Base-by-base conservation (phyloP, 495 filamentous ascomycete genomes). In the Xylaria grammica region DNA sequence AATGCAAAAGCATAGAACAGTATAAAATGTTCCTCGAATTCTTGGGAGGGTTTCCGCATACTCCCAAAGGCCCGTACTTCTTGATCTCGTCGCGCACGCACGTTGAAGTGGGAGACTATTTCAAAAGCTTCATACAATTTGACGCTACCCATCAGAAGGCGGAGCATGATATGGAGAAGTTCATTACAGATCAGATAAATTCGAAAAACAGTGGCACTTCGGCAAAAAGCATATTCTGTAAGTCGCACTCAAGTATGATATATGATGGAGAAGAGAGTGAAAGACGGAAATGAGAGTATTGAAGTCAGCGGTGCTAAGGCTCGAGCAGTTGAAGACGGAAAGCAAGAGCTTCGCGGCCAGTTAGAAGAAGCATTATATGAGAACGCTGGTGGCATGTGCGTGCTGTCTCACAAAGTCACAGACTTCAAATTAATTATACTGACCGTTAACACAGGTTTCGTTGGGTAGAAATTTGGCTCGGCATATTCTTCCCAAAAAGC, bases 171-270 rank as follows among this genome's bases (percentile, higher is more conserved):
- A 49, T 49, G 45, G 17, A 49, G 17, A 7, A 19, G 4, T 49
- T 49, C 45, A 24, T 49, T 19, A 49, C 4, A 24, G 45, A 49
- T 6, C n/a, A 49, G 45, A 49, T 49, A 49, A 15, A 49, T 4
- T 49, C 17, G 17, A 24, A 49, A 24, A 49, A 19, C n/a, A 49
- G 17, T 7, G 17, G 45, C 45, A 19, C 22, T 49, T 19, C 5
- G 45, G 45, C 6, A 49, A 49, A 49, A 4, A 49, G 45, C 17
- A 49, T 49, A 49, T 49, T 49, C 45, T 49, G 45, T 24, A 49
- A 6, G 45, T 49, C 4, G 6, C 45, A 19, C 45, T 19, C 45
- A 19, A 24, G 45, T n/a, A 9, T 42, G 38, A n/a, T 42, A n/a
- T 42, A 36, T 36, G 34, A 36, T 6, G 6, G 11, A 36, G 5